phyloP scores from a whole-genome alignment of 2,329 filamentous ascomycete genomes.

The Talaromyces sp. region DNA sequence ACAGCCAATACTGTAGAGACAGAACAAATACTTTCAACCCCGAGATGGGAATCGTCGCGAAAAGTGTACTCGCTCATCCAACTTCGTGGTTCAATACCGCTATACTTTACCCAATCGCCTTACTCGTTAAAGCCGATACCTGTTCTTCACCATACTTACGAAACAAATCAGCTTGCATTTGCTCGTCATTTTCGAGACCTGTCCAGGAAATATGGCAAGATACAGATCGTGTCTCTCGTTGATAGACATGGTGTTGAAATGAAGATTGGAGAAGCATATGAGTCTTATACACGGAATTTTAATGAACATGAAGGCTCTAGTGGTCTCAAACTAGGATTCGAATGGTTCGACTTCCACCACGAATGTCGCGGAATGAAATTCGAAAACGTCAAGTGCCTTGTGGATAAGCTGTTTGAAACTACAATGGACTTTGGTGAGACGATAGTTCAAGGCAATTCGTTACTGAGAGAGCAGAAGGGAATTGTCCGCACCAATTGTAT shows the following conservation, averaged over 20 bases:
- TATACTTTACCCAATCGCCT: slow-evolving; percentile 93
- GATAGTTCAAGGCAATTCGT: slow-evolving; percentile 48
- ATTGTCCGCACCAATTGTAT: slow-evolving; percentile 95
- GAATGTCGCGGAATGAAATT: slow-evolving; percentile 96
- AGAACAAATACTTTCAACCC: slow-evolving; percentile 80
- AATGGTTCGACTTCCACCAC: slow-evolving; percentile 97
- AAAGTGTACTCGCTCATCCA: slow-evolving; percentile 82
- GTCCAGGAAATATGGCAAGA: slow-evolving; percentile 63
- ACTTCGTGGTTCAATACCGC: slow-evolving; percentile 81
- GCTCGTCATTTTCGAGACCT: slow-evolving; percentile 73
- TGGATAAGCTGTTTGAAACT: slow-evolving; percentile 65
- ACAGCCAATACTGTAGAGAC: slow-evolving; percentile 91
- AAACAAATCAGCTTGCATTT: slow-evolving; percentile 75
- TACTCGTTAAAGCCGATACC: slow-evolving; percentile 90
- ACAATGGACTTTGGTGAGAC: slow-evolving; percentile 71
- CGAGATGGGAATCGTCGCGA: slow-evolving; percentile 58
- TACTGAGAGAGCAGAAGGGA: slow-evolving; percentile 59
- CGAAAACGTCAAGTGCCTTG: slow-evolving; percentile 80
- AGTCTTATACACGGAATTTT: slow-evolving; percentile 62
- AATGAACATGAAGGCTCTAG: slow-evolving; percentile 60
- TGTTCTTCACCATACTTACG: slow-evolving; percentile 72
- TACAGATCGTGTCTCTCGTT: slow-evolving; percentile 79
- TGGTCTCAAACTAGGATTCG: slow-evolving; percentile 60
- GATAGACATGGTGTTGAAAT: slow-evolving; percentile 83
- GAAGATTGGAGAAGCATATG: slow-evolving; percentile 72